Percentiles rank a stretch among this genome's conserved stretches.
Conservation (phyloP, 2,329 filamentous ascomycete genomes). For the Chrysosporium keratinophilum region DNA sequence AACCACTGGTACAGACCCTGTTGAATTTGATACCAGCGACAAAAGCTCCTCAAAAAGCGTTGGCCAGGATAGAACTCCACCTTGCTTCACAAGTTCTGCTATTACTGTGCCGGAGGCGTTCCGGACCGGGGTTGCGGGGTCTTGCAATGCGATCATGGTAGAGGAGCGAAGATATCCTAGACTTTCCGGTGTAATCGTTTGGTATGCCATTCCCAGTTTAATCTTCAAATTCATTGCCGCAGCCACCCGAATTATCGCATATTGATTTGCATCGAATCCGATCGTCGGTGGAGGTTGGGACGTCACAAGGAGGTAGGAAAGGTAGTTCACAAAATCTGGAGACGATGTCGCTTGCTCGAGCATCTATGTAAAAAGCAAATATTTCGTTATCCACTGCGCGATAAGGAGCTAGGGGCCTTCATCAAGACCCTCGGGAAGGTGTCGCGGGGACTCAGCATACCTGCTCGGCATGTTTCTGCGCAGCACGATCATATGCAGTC, state of each 20-base stretch:
- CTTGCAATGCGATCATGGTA: conserved; percentile 68
- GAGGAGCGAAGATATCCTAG: conserved; percentile 68
- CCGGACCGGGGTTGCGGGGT: conserved; percentile 70
- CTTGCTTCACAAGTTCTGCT: conserved; percentile 76
- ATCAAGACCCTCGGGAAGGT: neutral
- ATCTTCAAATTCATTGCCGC: conserved; percentile 95
- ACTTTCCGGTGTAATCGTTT: conserved; percentile 61
- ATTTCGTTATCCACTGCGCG: neutral
- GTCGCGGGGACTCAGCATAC: conserved; percentile 47
- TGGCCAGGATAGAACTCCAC: conserved; percentile 82
- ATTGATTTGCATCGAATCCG: conserved; percentile 54
- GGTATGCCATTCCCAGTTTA: conserved; percentile 67
- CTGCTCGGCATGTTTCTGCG: conserved; percentile 80
- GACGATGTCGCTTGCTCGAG: conserved; percentile 77
- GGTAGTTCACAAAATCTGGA: conserved; percentile 94
- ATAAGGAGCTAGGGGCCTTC: neutral
- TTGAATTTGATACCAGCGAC: conserved; percentile 62
- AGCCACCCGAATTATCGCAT: conserved; percentile 66
- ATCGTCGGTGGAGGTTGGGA: conserved; percentile 46
- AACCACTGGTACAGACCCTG: conserved; percentile 55
- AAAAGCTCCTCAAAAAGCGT: conserved; percentile 77
- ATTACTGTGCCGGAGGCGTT: conserved; percentile 87
- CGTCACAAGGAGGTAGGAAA: conserved; percentile 79
- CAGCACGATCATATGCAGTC: conserved; percentile 65
- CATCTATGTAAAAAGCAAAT: conserved; percentile 53